These are phyloP conservation scores for Mollisiaceae sp. DNA, from an alignment of 2,329 filamentous ascomycete genomes.

Conservation along the genomic window DNA sequence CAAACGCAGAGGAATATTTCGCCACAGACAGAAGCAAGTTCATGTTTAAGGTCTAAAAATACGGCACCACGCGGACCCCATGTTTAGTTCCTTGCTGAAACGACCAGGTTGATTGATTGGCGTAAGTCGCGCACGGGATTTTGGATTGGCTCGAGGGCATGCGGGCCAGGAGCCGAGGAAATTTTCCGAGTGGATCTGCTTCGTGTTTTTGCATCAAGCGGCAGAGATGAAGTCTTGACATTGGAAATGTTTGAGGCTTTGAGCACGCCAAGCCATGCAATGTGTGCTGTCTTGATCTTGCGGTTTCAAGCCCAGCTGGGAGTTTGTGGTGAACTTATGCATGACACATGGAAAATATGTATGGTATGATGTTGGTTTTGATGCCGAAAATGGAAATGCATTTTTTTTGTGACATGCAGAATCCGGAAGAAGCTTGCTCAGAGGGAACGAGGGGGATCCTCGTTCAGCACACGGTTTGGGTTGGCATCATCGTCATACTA, in stretches of 20 bases:
- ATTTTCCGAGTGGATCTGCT: slow-evolving; percentile 6
- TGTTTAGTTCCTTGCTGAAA: not conserved
- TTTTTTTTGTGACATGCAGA: not conserved
- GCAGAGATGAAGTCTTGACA: not conserved
- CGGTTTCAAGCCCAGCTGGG: not conserved
- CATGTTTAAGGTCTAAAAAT: not conserved
- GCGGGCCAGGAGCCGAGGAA: not conserved
- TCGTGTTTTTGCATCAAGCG: not conserved
- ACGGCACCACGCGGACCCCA: slow-evolving; percentile 8
- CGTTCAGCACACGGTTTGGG: not conserved
- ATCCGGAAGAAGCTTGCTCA: not conserved
- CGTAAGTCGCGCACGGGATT: not conserved
- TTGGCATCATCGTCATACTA: not conserved
- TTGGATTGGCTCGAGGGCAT: not conserved
- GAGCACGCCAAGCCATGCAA: not conserved
- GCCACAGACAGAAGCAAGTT: slow-evolving; percentile 12
- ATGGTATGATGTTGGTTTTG: not conserved
- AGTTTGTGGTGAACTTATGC: not conserved
- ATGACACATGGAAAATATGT: not conserved
- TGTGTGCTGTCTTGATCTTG: not conserved
- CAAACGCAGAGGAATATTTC: not conserved
- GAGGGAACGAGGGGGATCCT: not conserved
- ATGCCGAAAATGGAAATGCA: not conserved
- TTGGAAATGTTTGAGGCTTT: not conserved
- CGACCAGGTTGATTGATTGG: not conserved